Conservation (phyloP, 2,329 filamentous ascomycete genomes). For the Lecanicillium sp. region DNA sequence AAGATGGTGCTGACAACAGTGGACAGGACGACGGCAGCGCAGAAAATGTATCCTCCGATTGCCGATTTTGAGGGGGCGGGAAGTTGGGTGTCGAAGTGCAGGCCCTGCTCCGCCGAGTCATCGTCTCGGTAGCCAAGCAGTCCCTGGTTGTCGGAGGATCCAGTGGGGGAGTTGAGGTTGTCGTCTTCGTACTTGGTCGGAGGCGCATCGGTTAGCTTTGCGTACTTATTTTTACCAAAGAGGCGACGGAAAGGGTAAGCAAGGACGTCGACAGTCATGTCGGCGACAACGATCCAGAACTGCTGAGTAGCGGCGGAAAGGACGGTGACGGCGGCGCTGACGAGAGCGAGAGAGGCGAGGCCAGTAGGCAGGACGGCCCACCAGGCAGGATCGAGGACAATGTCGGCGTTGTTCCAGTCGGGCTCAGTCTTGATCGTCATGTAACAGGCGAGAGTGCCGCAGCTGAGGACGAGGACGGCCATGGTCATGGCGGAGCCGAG, state of each 20-base stretch:
- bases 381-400: slow-evolving; percentile 13
- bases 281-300: slow-evolving; percentile 9
- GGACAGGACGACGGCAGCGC: slow-evolving; percentile 15
- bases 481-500: slow-evolving; percentile 11
- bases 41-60: slow-evolving; percentile 11
- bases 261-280: slow-evolving; percentile 10
- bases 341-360: slow-evolving; percentile 11
- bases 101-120: slow-evolving; percentile 8
- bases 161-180: background rate
- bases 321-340: slow-evolving; percentile 6
- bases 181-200: slow-evolving; percentile 12
- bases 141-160: background rate
- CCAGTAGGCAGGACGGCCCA: slow-evolving; percentile 12
- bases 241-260: slow-evolving; percentile 6
- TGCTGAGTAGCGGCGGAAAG: slow-evolving; percentile 10
- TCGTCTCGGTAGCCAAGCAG: slow-evolving; percentile 4
- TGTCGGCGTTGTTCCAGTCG: slow-evolving; percentile 12
- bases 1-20: slow-evolving; percentile 21
- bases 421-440: slow-evolving; percentile 14
- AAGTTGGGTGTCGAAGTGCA: slow-evolving; percentile 14
- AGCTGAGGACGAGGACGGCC: slow-evolving; percentile 40
- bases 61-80: slow-evolving; percentile 16
- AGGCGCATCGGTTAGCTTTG: background rate
- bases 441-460: slow-evolving; percentile 12
- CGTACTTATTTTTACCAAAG: background rate